A percentile compares a stretch with the other conserved stretches of the same genome.
Evolutionary conservation across 306 rosid species (phyloP).

Genomic region (Prunus campanulata): DNA sequence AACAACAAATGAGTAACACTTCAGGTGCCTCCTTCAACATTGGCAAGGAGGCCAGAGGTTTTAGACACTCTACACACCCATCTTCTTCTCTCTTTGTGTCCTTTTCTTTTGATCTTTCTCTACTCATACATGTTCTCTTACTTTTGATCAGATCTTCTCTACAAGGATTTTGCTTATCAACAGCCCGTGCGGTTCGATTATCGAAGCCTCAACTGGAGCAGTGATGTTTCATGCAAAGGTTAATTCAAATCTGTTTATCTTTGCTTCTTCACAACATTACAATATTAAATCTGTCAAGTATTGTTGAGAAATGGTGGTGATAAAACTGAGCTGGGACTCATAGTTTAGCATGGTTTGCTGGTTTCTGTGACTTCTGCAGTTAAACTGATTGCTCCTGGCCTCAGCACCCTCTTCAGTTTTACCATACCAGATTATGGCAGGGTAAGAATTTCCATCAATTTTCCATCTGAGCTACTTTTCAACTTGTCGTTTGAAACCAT

Average conservation of each 20-base stretch:
- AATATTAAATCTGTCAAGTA: background rate
- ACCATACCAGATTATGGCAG: slow-evolving; percentile 49
- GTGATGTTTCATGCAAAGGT: slow-evolving; percentile 59
- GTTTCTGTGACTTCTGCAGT: slow-evolving; percentile 41
- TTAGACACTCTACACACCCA: background rate
- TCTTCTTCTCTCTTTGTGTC: background rate
- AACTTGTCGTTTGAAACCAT: background rate
- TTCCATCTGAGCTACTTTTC: background rate
- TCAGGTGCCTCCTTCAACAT: slow-evolving; percentile 51
- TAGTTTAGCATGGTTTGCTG: slow-evolving; percentile 15
- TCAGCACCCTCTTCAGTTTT: slow-evolving; percentile 41
- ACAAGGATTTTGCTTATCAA: slow-evolving; percentile 44
- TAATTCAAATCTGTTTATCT: background rate
- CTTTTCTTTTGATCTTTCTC: background rate
- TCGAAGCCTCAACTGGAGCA: slow-evolving; percentile 50
- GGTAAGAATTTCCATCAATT: slow-evolving; percentile 29
- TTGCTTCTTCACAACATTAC: background rate
- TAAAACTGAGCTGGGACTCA: background rate
- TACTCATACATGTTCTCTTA: slow-evolving; percentile 1
- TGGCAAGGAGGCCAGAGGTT: slow-evolving; percentile 73
- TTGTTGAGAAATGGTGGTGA: background rate
- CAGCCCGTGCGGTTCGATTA: slow-evolving; percentile 43
- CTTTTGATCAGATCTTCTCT: slow-evolving; percentile 53
- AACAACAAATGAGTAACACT: slow-evolving; percentile 37
- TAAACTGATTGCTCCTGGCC: slow-evolving; percentile 54